phyloP scores from a whole-genome alignment of 1,284 basidiomycete species.

The Phylloporus gajari region DNA sequence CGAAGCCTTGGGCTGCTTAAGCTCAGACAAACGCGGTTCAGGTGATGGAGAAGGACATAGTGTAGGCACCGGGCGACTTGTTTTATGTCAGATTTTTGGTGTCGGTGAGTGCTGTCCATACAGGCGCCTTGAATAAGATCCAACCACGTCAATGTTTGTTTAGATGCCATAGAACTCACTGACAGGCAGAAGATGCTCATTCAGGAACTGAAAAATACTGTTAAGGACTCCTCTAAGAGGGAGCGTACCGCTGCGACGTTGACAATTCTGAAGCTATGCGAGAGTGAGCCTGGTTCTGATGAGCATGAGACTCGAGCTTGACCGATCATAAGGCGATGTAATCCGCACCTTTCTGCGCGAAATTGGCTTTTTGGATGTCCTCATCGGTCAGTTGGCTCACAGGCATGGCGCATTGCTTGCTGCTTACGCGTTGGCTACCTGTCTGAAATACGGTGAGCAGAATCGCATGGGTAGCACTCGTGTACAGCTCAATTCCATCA shows the following conservation, averaged over 20 bases:
- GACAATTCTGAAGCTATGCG: constrained; percentile 15
- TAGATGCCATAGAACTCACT: constrained; percentile 18
- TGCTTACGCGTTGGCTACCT: no score
- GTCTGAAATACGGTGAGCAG: no score
- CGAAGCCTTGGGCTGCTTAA: constrained; percentile 18
- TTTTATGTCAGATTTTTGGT: constrained; percentile 30
- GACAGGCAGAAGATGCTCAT: constrained; percentile 16
- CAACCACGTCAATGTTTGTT: background rate
- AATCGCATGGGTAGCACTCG: no score
- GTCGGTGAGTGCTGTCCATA: constrained; percentile 21
- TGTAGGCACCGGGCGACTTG: constrained; percentile 11
- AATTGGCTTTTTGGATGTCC: background rate
- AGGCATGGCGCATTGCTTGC: no score
- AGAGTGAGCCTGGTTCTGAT: constrained; percentile 1
- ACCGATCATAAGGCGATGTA: constrained; percentile 4
- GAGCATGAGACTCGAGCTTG: background rate
- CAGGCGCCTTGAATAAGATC: background rate
- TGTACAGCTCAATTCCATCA: no score
- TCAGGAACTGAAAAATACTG: constrained; percentile 16
- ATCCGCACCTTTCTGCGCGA: constrained; percentile 4
- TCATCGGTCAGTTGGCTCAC: constrained; percentile 14
- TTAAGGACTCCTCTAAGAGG: background rate
- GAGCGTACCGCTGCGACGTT: constrained; percentile 22
- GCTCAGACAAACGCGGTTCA: background rate
- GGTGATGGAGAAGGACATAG: background rate